phyloP scores from a whole-genome alignment of 805 yeast species.

The Ogataea ramenticola region DNA sequence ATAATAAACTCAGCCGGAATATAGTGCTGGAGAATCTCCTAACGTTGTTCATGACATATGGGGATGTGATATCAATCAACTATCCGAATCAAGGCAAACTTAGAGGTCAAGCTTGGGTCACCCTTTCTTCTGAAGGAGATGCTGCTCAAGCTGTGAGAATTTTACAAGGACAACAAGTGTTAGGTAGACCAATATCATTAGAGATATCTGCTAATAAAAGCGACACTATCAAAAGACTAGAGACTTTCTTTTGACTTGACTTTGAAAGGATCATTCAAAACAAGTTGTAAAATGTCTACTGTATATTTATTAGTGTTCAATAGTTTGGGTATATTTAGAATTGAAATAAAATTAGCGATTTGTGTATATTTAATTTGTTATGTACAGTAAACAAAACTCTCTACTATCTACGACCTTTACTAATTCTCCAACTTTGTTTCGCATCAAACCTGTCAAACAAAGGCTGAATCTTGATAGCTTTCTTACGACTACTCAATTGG shows the following conservation, averaged over 20 bases:
- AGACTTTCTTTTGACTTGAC: not conserved
- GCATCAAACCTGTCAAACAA: conserved; percentile 53
- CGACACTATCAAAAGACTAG: conserved; percentile 14
- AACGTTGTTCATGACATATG: conserved; percentile 48
- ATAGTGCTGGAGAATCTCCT: not conserved
- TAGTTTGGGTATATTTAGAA: no score
- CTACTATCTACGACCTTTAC: conserved; percentile 28
- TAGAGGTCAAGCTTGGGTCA: conserved; percentile 65
- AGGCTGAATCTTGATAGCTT: conserved; percentile 65
- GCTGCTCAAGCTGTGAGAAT: conserved; percentile 37
- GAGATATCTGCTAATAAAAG: conserved; percentile 33
- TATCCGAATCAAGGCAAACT: conserved; percentile 34
- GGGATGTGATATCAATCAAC: conserved; percentile 51
- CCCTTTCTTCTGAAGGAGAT: conserved; percentile 28
- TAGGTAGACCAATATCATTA: conserved; percentile 43
- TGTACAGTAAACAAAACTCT: not conserved
- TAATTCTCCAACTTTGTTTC: conserved; percentile 72
- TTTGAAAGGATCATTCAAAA: no score
- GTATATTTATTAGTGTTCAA: not conserved
- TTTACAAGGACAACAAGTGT: conserved; percentile 40
- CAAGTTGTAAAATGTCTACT: not conserved
- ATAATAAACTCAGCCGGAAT: not conserved
- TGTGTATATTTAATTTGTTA: no score
- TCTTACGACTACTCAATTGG: conserved; percentile 42
- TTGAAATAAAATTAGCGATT: no score